phyloP scores from a whole-genome alignment of 257 asterid genomes.

The Catharanthus roseus region DNA sequence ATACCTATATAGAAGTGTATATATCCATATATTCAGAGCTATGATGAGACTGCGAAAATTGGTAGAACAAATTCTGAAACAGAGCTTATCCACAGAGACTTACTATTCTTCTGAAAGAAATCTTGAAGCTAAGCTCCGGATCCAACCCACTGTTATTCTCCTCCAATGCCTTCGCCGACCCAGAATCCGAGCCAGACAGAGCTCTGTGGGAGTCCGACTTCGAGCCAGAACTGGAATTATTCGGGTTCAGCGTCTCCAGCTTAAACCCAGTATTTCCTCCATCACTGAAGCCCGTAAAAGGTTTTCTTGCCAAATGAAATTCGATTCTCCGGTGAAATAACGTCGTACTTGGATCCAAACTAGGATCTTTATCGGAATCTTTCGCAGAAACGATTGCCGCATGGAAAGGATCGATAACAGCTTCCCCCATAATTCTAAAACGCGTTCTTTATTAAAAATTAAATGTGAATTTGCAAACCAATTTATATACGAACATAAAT shows the following conservation, averaged over 20 bases:
- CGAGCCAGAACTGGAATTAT: background rate
- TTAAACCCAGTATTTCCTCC: slow-evolving; percentile 63
- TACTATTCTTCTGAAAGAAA: slow-evolving; percentile 81
- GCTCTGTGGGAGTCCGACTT: slow-evolving; percentile 25
- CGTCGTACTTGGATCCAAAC: slow-evolving; percentile 26
- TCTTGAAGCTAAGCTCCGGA: slow-evolving; percentile 67
- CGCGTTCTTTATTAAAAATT: background rate
- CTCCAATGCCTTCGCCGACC: slow-evolving; percentile 21
- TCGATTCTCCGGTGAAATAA: slow-evolving; percentile 63
- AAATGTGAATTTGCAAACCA: background rate
- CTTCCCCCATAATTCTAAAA: slow-evolving; percentile 16
- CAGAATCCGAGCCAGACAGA: slow-evolving; percentile 2
- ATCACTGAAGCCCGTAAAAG: slow-evolving; percentile 55
- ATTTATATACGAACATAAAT: background rate
- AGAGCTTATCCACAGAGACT: slow-evolving; percentile 24
- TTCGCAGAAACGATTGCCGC: slow-evolving; percentile 12
- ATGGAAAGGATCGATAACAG: slow-evolving; percentile 14
- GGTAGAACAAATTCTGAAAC: background rate
- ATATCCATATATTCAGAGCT: background rate
- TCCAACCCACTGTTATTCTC: slow-evolving; percentile 47
- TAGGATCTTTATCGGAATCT: slow-evolving; percentile 10
- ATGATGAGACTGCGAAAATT: background rate
- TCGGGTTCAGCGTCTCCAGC: slow-evolving; percentile 73
- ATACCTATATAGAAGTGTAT: background rate
- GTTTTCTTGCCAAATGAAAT: slow-evolving; percentile 56